Evolutionary conservation across 2,329 filamentous ascomycete genomes (phyloP).

Genomic region (Diaporthe ilicicola): DNA sequence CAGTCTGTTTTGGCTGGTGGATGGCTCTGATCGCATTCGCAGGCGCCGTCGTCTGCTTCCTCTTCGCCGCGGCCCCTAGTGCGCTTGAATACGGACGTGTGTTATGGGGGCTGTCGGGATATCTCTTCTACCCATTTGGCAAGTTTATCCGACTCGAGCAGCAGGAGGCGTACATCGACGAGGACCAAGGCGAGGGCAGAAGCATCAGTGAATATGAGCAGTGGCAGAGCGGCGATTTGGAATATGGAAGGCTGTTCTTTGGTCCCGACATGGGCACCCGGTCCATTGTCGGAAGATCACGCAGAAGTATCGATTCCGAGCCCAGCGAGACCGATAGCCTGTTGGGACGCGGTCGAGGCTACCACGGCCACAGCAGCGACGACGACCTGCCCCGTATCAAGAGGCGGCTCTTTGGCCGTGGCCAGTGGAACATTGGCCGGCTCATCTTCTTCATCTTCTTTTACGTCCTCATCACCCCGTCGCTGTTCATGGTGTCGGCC

Average conservation of each 20-base stretch:
- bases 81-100: conserved; percentile 86
- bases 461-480: conserved; percentile 89
- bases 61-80: conserved; percentile 81
- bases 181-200: conserved; percentile 93
- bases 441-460: conserved; percentile 98
- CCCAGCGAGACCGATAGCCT: conserved; percentile 89
- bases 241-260: conserved; percentile 95
- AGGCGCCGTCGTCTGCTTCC: conserved; percentile 80
- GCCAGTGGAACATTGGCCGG: conserved; percentile 93
- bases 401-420: conserved; percentile 89
- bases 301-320: conserved; percentile 87
- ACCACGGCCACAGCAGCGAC: conserved; percentile 53
- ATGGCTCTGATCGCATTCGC: conserved; percentile 78
- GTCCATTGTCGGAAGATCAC: conserved; percentile 85
- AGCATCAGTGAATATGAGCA: conserved; percentile 99
- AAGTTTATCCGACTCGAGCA: conserved; percentile 94
- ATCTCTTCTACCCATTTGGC: conserved; percentile 95
- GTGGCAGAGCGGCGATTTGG: conserved; percentile 97
- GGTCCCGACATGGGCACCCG: conserved; percentile 76
- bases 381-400: conserved; percentile 63
- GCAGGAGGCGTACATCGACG: conserved; percentile 92
- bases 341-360: conserved; percentile 69
- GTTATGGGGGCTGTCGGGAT: conserved; percentile 83
- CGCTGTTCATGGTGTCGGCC: conserved; percentile 83
- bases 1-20: conserved; percentile 95